phyloP scores from a whole-genome alignment of 768 basidiomycete species.

The Artomyces pyxidatus region DNA sequence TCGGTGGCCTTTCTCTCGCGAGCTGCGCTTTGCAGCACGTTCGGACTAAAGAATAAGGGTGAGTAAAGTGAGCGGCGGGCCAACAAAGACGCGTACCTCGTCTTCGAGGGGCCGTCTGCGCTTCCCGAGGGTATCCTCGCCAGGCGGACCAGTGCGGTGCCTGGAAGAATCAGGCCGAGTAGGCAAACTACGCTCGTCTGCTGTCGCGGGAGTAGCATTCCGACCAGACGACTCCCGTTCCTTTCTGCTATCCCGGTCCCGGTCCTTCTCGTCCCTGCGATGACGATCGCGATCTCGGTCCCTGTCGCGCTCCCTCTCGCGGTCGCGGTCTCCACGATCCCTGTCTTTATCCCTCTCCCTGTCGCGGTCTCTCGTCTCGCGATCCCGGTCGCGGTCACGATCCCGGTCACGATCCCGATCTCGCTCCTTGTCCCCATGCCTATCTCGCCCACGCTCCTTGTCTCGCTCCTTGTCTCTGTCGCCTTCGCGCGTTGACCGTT shows the following conservation, averaged over 20 bases:
- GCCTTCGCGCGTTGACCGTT: conserved; percentile 31
- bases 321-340: conserved; percentile 17
- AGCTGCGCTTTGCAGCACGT: conserved; percentile 70
- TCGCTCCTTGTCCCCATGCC: conserved; percentile 15
- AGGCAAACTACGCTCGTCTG: conserved; percentile 50
- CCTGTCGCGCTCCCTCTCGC: conserved; percentile 20
- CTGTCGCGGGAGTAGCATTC: conserved; percentile 26
- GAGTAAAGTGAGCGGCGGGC: background rate
- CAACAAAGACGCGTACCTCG: conserved; percentile 44
- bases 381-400: conserved; percentile 20
- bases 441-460: conserved; percentile 31
- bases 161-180: conserved; percentile 52
- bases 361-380: conserved; percentile 19
- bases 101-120: conserved; percentile 63
- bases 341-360: conserved; percentile 16
- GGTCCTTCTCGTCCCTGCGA: conserved; percentile 38
- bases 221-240: conserved; percentile 40
- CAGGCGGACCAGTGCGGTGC: conserved; percentile 38
- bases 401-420: conserved; percentile 23
- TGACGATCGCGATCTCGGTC: conserved; percentile 24
- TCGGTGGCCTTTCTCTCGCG: conserved; percentile 69
- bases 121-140: conserved; percentile 67
- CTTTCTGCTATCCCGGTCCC: conserved; percentile 55
- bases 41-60: conserved; percentile 41
- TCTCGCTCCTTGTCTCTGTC: conserved; percentile 42